phyloP scores from a whole-genome alignment of 78 protist species.

The Chrysochromulina tobinii region DNA sequence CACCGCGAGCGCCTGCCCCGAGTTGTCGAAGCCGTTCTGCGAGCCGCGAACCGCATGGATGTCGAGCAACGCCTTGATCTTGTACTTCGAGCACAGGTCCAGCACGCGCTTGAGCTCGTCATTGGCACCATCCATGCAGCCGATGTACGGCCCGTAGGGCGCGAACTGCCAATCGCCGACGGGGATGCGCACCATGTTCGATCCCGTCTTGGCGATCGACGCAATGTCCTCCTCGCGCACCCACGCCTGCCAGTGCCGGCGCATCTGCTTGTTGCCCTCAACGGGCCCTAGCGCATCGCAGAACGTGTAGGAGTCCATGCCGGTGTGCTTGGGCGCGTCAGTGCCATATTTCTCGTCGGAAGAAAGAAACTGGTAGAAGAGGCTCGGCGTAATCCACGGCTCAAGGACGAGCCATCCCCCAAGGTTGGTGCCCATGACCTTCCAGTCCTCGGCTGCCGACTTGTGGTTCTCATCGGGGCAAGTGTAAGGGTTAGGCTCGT shows the following conservation, averaged over 20 bases:
- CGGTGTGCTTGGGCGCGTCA: neutral
- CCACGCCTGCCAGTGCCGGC: slow-evolving; percentile 10
- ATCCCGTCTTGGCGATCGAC: neutral
- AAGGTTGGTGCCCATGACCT: neutral
- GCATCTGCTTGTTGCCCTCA: slow-evolving; percentile 14
- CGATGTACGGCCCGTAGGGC: slow-evolving; percentile 17
- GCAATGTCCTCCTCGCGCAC: neutral
- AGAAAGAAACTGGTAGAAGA: slow-evolving; percentile 8
- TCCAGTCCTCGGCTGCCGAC: neutral
- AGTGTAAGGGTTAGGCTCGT: neutral
- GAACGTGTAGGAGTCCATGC: neutral
- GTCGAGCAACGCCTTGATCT: neutral
- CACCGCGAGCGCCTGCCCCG: neutral
- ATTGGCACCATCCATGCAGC: neutral
- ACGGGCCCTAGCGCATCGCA: slow-evolving; percentile 2
- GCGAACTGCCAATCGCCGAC: neutral
- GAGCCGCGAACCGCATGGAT: neutral
- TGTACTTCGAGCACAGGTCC: neutral
- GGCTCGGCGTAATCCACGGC: slow-evolving; percentile 30
- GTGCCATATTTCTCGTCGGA: neutral
- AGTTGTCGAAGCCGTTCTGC: slow-evolving; percentile 5
- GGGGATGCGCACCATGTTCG: neutral
- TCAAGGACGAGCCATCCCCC: slow-evolving; percentile 28
- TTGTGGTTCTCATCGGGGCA: neutral
- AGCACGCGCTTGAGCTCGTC: neutral